Base-by-base conservation (phyloP, 306 rosid genomes). In the Cicer arietinum region DNA sequence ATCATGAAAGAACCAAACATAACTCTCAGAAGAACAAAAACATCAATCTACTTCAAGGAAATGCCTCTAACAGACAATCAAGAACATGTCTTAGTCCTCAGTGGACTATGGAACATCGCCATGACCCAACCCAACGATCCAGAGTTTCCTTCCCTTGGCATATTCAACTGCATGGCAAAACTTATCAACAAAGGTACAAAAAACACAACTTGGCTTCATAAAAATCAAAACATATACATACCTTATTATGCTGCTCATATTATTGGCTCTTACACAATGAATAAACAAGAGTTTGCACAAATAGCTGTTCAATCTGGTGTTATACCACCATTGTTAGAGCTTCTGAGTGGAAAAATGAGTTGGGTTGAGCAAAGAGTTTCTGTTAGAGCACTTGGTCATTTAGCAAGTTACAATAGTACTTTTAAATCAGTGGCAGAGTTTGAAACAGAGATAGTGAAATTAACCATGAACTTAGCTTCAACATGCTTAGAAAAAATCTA, bases 321-420 rank as follows among this genome's bases (percentile, higher is more conserved):
- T 2, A 80, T 92, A 8, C 88, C 84, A 0, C 92, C 94, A 6
- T 62, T 90, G 30, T 18, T 92, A 43, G 94, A 90, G 70, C 91
- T 92, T 6, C 72, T 92, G 0, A 74, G 80, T 11, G 96, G 96
- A 10, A 79, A 74, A 30, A 66, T 90, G 17, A 89, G 86, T 41
- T 92, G 98, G 98, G 88, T 92, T 3, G 98, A 92, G 67, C 94
- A 89, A 57, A 73, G 98, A 42, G 98, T 89, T 20, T 88, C 90
- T 0, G 85, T 88, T 37, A 48, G 94, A 67, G 96, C 96, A 6
- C 84, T 92, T 0, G 98, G 98, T 2, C 98, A 92, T 56, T 83
- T 92, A 1, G 94, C 94, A 2, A 90, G 94, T 69, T 90, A 90
- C 64, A 75, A 84, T 12, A 83, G 76, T 7, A 92, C 94, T 1